Base-by-base conservation (phyloP, 768 basidiomycete genomes). In the Termitomyces titanicus region DNA sequence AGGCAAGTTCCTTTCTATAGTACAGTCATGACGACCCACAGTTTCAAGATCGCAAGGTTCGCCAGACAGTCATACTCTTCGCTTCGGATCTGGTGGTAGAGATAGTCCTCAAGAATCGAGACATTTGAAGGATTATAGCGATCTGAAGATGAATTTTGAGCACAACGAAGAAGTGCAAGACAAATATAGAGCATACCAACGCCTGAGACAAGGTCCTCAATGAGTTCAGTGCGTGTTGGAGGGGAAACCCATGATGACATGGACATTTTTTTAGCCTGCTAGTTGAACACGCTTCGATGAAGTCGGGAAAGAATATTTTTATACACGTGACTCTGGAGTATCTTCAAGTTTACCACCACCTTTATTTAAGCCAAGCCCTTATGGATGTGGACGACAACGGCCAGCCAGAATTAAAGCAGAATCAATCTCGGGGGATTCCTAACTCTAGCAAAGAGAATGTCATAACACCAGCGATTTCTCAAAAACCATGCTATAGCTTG, bases 61-160 rank as follows among this genome's bases (percentile, higher is more conserved):
- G 96, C 93, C 39, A 98, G 82, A 63, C 92, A 88, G 71, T 99
- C 96, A 63, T 98, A 98, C 68, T 93, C 89, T 62, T 89, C 86
- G 64, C 84, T 88, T 62, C 89, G 82, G 59, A 94, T 92, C 72
- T 99, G 96, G 69, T 92, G 88, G 70, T 92, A 92, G 56, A 98
- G 85, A 74, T 98, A 98, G 68, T 98, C 96, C 73, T 98, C 96
- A 56, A 98, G 85, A 61, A 94, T 90, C 35, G 84, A 78, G 56
- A 96, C 85, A 70, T 98, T 98, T 50, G 88, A 86, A 40, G 96
- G 96, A 74, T 98, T 98, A 73, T 98, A 98, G 56, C 96, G 88
- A 78, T 98, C 96, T 97, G 44, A 55, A 46, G 34, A 46, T 43
- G 52, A 55, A 9, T 47, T 51, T 29, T 47, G 50, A 48, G 55